Percentiles rank a stretch among this genome's conserved stretches.
Conservation (phyloP, 2,329 filamentous ascomycete species). For the Sporothrix mexicana region DNA sequence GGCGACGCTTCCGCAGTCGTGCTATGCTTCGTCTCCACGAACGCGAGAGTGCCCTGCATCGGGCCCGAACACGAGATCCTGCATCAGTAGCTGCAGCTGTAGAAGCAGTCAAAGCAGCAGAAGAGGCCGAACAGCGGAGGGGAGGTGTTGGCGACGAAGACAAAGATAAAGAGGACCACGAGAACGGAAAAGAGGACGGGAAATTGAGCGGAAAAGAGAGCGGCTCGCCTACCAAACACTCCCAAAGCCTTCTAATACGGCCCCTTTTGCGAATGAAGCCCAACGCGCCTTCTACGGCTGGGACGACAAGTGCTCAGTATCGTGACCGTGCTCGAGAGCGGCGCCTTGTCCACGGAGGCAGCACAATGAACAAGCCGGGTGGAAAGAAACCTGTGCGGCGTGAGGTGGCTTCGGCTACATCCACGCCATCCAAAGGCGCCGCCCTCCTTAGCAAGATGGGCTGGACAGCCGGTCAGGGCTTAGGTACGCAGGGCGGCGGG, state of each 20-base stretch:
- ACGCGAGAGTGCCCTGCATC: constrained; percentile 53
- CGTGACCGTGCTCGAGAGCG: constrained; percentile 73
- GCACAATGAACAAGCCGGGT: not conserved
- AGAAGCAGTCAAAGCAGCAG: constrained; percentile 41
- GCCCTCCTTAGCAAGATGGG: constrained; percentile 75
- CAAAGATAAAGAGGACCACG: not conserved
- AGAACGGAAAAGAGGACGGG: not conserved
- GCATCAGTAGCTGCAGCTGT: constrained; percentile 42
- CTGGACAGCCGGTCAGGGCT: constrained; percentile 68
- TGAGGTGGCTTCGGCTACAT: constrained; percentile 44
- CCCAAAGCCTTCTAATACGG: constrained; percentile 34
- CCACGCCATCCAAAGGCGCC: constrained; percentile 65
- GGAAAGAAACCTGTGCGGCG: not conserved
- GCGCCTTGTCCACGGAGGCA: constrained; percentile 59
- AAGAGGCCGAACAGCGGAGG: constrained; percentile 32
- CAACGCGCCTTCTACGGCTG: constrained; percentile 31
- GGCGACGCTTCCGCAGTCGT: constrained; percentile 50
- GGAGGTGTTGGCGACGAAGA: not conserved
- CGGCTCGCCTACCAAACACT: not conserved
- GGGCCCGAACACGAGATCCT: constrained; percentile 41
- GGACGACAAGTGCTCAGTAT: constrained; percentile 50
- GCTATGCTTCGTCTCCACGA: constrained; percentile 53
- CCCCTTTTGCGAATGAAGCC: constrained; percentile 29
- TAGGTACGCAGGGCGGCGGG: constrained; percentile 68
- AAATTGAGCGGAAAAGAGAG: not conserved